phyloP scores from a whole-genome alignment of 768 basidiomycete genomes.

The Podaxis sp. region DNA sequence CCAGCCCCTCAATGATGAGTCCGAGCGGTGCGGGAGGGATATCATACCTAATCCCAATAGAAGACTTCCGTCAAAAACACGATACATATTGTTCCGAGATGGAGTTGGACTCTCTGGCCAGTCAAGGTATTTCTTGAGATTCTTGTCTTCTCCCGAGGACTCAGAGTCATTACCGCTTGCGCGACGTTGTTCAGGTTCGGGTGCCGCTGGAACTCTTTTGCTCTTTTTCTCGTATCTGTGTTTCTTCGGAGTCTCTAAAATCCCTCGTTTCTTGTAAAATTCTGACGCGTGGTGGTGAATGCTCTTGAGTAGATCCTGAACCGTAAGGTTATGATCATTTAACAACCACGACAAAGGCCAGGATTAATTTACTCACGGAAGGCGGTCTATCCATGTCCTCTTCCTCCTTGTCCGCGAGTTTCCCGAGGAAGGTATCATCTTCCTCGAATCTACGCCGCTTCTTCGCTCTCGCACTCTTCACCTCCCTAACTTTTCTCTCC shows the following conservation, averaged over 20 bases:
- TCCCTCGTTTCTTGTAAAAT: not conserved
- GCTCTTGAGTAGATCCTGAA: not conserved
- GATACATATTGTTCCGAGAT: not conserved
- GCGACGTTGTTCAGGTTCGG: not conserved
- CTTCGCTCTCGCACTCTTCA: not conserved
- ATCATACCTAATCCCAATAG: not conserved
- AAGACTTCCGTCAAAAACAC: slow-evolving; percentile 2
- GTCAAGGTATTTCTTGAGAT: not conserved
- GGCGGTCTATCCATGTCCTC: not conserved
- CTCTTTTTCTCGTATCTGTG: not conserved
- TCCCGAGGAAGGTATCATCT: not conserved
- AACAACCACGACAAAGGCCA: not conserved
- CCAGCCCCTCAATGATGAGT: not conserved
- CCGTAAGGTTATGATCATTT: not conserved
- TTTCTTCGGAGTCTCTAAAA: not conserved
- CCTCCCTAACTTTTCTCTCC: not conserved
- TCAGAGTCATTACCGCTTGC: not conserved
- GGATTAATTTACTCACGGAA: not conserved
- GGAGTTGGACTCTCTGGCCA: not conserved
- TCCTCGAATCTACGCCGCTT: not conserved
- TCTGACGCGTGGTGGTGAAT: not conserved
- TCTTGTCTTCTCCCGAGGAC: not conserved
- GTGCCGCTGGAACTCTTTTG: not conserved
- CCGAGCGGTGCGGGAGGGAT: not conserved
- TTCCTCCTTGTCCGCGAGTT: not conserved